Conservation (phyloP, 2,329 filamentous ascomycete species). For the Colletotrichum plurivorum region DNA sequence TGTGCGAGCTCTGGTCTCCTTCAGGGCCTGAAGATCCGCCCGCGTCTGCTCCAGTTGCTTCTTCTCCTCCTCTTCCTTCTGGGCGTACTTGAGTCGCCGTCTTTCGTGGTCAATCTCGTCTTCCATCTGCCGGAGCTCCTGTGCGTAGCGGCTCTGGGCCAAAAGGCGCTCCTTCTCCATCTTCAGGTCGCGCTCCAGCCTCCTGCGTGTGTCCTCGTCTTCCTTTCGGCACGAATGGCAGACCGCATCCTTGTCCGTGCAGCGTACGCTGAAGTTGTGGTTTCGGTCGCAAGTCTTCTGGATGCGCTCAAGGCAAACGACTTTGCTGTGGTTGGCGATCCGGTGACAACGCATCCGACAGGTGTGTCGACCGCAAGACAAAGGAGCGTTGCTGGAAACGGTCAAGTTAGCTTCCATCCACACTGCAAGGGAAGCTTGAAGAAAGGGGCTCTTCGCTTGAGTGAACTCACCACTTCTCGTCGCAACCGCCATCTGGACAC, state of each 20-base stretch:
- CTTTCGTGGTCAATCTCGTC: conserved; percentile 68
- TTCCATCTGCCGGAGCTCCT: conserved; percentile 62
- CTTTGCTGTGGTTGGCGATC: conserved; percentile 68
- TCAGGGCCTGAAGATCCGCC: conserved; percentile 60
- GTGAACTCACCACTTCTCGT: conserved; percentile 69
- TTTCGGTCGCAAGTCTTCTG: conserved; percentile 63
- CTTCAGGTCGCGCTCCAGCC: conserved; percentile 60
- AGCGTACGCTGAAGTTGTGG: conserved; percentile 65
- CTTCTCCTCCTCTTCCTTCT: conserved; percentile 60
- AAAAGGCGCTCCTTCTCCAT: conserved; percentile 64
- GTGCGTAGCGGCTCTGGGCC: conserved; percentile 60
- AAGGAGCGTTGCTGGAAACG: background rate
- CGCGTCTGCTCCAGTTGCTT: conserved; percentile 60
- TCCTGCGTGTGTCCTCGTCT: conserved; percentile 58
- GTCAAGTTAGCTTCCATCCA: too few relatives aligned
- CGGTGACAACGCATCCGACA: conserved; percentile 76
- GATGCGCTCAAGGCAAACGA: conserved; percentile 52
- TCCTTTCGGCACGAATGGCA: conserved; percentile 70
- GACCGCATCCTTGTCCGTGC: conserved; percentile 55
- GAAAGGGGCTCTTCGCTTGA: background rate
- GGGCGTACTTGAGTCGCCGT: conserved; percentile 57
- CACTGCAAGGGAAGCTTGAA: too few relatives aligned
- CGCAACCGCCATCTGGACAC: conserved; percentile 80
- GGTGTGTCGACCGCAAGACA: conserved; percentile 67
- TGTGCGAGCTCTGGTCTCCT: conserved; percentile 46